Base-by-base conservation (phyloP, 345 rosid genomes). In the Syzygium aqueum region DNA sequence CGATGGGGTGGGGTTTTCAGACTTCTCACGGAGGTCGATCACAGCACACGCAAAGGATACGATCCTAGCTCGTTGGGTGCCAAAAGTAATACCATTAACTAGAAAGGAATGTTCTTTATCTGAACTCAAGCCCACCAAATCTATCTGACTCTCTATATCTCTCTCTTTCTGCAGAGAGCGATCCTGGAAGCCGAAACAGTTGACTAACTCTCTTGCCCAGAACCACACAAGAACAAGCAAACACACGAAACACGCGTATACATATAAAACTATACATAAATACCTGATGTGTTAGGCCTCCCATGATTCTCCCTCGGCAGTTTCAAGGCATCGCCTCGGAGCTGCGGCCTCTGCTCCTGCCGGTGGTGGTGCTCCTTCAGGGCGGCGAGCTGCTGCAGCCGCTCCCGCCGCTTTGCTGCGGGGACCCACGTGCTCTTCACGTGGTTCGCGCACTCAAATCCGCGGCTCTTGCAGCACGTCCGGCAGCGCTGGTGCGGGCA, bases 401-500 rank as follows among this genome's bases (percentile, higher is more conserved):
- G 87, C 86, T 96, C 98, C 4, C 98, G 94, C 93, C 98, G 96
- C 86, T 89, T 95, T 1, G 98, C 88, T 11, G 98, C 98, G 17
- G 98, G 95, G 88, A 96, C 98, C 98, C 98, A 96, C 23, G 98
- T 96, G 92, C 98, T 95, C 86, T 92, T 96, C 25, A 96, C 94
- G 91, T 96, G 98, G 78, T 97, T 96, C 57, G 88, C 89, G 89
- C 98, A 95, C 1, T 94, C 92, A 21, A 95, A 94, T 50, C 98
- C 98, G 46, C 98, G 94, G 92, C 97, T 94, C 89, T 96, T 96
- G 87, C 98, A 96, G 63, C 98, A 96, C 84, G 98, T 95, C 85
- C 98, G 88, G 91, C 98, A 96, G 89, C 98, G 88, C 93, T 91
- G 89, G 91, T 96, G 96, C 10, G 87, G 12, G 51, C 98, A 96